Conservation (phyloP, 2,329 filamentous ascomycete genomes). For the Colletotrichum filicis region DNA sequence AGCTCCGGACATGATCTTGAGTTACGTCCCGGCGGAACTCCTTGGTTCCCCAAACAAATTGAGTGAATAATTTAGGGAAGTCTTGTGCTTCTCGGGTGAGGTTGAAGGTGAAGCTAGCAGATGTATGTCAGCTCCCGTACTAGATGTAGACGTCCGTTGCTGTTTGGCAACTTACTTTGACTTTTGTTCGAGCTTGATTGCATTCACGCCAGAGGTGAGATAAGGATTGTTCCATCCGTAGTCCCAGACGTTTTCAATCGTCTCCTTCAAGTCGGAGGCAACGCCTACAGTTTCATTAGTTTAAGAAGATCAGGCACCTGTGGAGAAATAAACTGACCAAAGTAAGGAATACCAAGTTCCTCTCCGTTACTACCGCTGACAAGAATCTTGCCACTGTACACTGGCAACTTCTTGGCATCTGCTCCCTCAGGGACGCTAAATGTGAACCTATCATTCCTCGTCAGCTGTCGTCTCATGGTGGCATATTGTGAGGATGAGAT, state of each 20-base stretch:
- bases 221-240: background rate
- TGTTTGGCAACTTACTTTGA: background rate
- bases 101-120: slow-evolving; percentile 28
- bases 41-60: slow-evolving; percentile 2
- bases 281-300: slow-evolving; percentile 2
- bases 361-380: slow-evolving; percentile 45
- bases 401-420: slow-evolving; percentile 42
- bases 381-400: slow-evolving; percentile 48
- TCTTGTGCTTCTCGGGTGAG: slow-evolving; percentile 22
- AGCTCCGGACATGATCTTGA: background rate
- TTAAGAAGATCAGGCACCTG: too few relatives aligned
- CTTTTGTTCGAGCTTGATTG: background rate
- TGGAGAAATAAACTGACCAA: slow-evolving; percentile 33
- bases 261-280: slow-evolving; percentile 25
- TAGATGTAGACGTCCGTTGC: background rate
- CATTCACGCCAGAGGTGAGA: background rate
- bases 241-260: slow-evolving; percentile 19
- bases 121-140: background rate
- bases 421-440: slow-evolving; percentile 41
- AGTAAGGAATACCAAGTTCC: slow-evolving; percentile 45
- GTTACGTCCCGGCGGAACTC: slow-evolving; percentile 41
- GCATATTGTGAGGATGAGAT: background rate
- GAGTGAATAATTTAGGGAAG: slow-evolving; percentile 26
- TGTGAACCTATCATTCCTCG: slow-evolving; percentile 34
- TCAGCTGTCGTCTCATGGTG: background rate